Evolutionary conservation across 2,329 filamentous ascomycete genomes (phyloP).

Genomic region (Aspergillus phoenicis): DNA sequence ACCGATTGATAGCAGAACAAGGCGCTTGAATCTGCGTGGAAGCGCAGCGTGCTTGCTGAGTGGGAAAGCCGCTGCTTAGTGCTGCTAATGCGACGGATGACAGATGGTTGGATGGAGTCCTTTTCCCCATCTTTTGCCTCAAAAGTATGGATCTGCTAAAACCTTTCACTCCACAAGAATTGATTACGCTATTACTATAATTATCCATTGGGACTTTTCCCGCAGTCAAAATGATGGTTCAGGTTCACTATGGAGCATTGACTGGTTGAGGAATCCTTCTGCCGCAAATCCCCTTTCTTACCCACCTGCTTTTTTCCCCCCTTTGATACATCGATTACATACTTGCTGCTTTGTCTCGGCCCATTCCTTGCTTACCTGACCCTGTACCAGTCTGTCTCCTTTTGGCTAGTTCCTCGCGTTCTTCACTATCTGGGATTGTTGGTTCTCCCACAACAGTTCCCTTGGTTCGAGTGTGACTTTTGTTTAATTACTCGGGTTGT

Average conservation of each 20-base stretch:
- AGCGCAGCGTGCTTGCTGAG: not conserved
- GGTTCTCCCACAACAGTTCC: not conserved
- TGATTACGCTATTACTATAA: conserved; percentile 10
- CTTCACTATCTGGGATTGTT: not conserved
- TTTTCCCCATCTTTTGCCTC: conserved; percentile 11
- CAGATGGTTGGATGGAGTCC: conserved; percentile 7
- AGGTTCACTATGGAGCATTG: not conserved
- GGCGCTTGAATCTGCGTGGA: not conserved
- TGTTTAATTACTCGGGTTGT: not conserved
- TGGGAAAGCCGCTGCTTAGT: not conserved
- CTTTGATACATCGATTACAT: conserved; percentile 9
- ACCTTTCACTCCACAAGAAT: conserved; percentile 11
- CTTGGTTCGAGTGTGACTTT: not conserved
- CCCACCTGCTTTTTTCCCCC: not conserved
- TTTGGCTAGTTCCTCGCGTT: not conserved
- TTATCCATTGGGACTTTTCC: conserved; percentile 7
- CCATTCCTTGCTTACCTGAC: conserved; percentile 17
- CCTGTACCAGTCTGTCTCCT: not conserved
- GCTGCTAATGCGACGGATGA: not conserved
- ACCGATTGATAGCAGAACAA: not conserved
- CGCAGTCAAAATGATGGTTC: not conserved
- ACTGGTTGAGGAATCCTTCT: conserved; percentile 2
- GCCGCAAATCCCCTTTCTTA: not conserved
- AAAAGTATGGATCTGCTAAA: conserved; percentile 11
- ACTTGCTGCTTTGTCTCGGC: conserved; percentile 5